phyloP scores from a whole-genome alignment of 371 early-diverging fungal species.

The Zopfochytrium polystomum region DNA sequence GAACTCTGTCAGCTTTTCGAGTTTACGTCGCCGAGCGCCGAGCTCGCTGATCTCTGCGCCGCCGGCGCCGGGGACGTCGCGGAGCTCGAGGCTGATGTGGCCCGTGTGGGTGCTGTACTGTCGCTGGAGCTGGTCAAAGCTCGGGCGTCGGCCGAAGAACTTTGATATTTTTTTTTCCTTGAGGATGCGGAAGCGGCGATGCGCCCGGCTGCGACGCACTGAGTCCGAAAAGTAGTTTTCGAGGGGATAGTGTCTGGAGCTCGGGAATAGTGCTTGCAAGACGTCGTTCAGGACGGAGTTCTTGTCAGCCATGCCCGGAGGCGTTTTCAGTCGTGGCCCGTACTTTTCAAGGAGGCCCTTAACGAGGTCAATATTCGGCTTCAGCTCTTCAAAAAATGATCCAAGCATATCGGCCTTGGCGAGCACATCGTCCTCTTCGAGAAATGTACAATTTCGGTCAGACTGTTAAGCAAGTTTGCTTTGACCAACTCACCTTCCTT shows the following conservation, averaged over 20 bases:
- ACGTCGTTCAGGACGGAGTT: neutral
- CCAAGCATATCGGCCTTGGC: too few species aligned
- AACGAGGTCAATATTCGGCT: too few species aligned
- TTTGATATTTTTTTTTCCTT: constrained; percentile 51
- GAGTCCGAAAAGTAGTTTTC: constrained; percentile 36
- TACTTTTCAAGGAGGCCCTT: too few species aligned
- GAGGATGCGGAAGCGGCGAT: constrained; percentile 34
- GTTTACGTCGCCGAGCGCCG: constrained; percentile 28
- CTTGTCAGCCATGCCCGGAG: too few species aligned
- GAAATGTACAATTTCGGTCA: too few species aligned
- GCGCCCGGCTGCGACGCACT: constrained; percentile 26
- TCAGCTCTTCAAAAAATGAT: too few species aligned
- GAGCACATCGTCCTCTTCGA: too few species aligned
- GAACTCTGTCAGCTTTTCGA: constrained; percentile 46
- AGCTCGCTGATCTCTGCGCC: constrained; percentile 2
- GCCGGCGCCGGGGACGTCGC: neutral
- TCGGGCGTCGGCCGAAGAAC: constrained; percentile 47
- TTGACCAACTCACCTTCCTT: neutral
- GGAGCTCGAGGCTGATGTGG: neutral
- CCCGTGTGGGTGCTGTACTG: constrained; percentile 19
- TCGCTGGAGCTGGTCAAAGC: constrained; percentile 30
- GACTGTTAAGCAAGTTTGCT: too few species aligned
- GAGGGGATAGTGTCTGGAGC: too few species aligned
- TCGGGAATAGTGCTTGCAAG: too few species aligned
- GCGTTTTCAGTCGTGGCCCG: too few species aligned